Base-by-base conservation (phyloP, 176 grass and related monocot species). In the Typha latifolia region DNA sequence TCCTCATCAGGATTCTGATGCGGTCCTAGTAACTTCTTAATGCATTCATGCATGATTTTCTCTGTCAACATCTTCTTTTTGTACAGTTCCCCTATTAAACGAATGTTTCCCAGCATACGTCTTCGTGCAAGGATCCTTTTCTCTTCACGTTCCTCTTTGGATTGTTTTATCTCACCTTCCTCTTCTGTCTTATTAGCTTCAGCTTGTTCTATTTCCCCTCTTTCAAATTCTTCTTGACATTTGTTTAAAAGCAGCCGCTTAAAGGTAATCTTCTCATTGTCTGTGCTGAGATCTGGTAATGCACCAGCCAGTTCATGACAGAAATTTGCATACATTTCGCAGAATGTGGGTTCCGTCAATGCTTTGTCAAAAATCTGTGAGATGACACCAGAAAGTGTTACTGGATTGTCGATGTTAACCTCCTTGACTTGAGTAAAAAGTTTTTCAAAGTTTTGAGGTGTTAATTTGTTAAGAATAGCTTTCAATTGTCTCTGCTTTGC, bases 311-410 rank as follows among this genome's bases (percentile, higher is more conserved):
- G 74, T 79, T 74, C 74, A 12, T 12, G 80, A 70, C 92, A 96
- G 55, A 96, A 96, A 79, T 86, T 75, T 57, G 92, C 87, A 77
- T 96, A 96, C 92, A 96, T 96, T 78, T 96, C 92, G 84, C 92
- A 96, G 70, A 91, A 96, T 49, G 92, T 96, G 43, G 92, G 92
- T 59, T 96, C 92, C 85, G 66, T 96, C 68, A 96, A 81, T 66
- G 92, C 92, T 78, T 96, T 96, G 74, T 96, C 92, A 86, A 96
- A 96, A 76, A 96, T 91, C 71, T 96, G 92, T 4, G 87, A 86
- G 80, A 96, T 96, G 73, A 96, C 82, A 31, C 92, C 92, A 3
- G 52, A 78, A 51, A 96, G 82, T 67, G 92, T 96, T 47, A 14
- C 49, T 32, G 82, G 77, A 37, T 12, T 91, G 64, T 96, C 92